A percentile compares a stretch with the other conserved stretches of the same genome.
phyloP scores from a whole-genome alignment of 495 filamentous ascomycete species.

The Xylaria castorea region DNA sequence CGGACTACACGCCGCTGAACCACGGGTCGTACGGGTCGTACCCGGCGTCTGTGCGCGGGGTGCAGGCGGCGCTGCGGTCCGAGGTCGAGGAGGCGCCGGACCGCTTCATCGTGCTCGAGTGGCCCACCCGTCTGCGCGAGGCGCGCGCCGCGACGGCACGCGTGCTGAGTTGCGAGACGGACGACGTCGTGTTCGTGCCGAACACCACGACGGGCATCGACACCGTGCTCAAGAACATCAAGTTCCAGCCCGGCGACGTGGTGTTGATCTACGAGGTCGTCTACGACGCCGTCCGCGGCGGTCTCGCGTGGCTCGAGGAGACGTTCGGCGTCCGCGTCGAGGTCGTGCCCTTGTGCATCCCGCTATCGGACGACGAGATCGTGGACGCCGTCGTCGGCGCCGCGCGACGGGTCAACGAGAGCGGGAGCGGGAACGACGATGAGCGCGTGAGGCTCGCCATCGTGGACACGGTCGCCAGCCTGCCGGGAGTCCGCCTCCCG shows the following conservation, averaged over 20 bases:
- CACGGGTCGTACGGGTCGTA: slow-evolving; percentile 51
- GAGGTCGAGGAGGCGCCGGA: slow-evolving; percentile 43
- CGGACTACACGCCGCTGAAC: slow-evolving; percentile 46
- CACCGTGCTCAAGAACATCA: slow-evolving; percentile 73
- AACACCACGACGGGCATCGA: slow-evolving; percentile 81
- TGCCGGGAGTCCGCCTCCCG: slow-evolving; percentile 79
- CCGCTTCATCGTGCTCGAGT: slow-evolving; percentile 58
- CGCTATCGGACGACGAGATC: slow-evolving; percentile 65
- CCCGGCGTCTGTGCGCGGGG: slow-evolving; percentile 37
- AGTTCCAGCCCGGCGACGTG: slow-evolving; percentile 46
- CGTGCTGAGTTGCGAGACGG: slow-evolving; percentile 60
- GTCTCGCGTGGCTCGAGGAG: slow-evolving; percentile 66
- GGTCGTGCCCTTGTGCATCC: slow-evolving; percentile 54
- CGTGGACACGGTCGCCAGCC: slow-evolving; percentile 79
- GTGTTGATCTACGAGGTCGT: slow-evolving; percentile 58
- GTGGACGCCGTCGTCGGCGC: slow-evolving; percentile 57
- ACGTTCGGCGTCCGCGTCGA: slow-evolving; percentile 37
- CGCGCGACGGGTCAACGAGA: slow-evolving; percentile 50
- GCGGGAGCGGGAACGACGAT: slow-evolving; percentile 56
- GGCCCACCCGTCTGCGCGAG: slow-evolving; percentile 60
- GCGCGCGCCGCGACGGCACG: slow-evolving; percentile 65
- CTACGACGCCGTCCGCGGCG: slow-evolving; percentile 69
- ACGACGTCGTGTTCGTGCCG: slow-evolving; percentile 73
- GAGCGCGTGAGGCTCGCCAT: slow-evolving; percentile 65
- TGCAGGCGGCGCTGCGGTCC: slow-evolving; percentile 36